Evolutionary conservation across 2,329 filamentous ascomycete species (phyloP), one percentile per base, ranked within the genome.

Genomic region (Sclerotinia minor): DNA sequence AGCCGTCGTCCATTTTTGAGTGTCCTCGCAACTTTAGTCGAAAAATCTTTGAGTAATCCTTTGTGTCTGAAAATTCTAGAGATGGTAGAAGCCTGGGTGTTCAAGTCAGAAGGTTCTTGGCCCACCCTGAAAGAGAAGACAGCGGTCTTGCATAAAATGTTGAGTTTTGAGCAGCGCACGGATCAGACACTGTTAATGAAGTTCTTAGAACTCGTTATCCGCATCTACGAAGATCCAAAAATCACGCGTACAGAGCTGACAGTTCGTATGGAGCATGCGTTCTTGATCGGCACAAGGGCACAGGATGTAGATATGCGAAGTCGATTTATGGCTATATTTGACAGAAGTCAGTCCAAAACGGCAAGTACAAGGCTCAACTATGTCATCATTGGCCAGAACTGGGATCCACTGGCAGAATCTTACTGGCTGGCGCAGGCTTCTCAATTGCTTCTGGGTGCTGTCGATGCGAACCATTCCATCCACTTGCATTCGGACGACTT

Each of bases 121-220:
- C 95, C 95, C 0, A 99, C 95, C 0, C 84, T 99, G 1, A 99
- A 99, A 79, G 96, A 99, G 80, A 99, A 99, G 82, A 98, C 94
- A 0, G 96, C 96, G 1, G 95, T 99, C 1, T 81, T 99, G n/a
- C 94, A 96, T 75, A 99, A 99, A 81, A 99, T 99, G 95, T 82
- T 98, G 21, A 89, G 94, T 0, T 99, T 99, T 73, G 95, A 99
- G 79, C 88, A 92, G 68, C 87, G 95, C 50, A 81, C 85, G 38
- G 94, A 98, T 76, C 87, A 89, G 44, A 92, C 90, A 0, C 89
- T 99, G 81, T 83, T 99, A 68, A 93, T 90, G 73, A 94, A 94
- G 76, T 99, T 98, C 81, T 83, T 99, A 68, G 92, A 98, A 72
- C 87, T 99, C 35, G 95, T 99, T 35, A 96, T 99, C 73, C 89